Evolutionary conservation across 2,329 filamentous ascomycete species (phyloP).

Genomic region (Helicocarpus griseus): DNA sequence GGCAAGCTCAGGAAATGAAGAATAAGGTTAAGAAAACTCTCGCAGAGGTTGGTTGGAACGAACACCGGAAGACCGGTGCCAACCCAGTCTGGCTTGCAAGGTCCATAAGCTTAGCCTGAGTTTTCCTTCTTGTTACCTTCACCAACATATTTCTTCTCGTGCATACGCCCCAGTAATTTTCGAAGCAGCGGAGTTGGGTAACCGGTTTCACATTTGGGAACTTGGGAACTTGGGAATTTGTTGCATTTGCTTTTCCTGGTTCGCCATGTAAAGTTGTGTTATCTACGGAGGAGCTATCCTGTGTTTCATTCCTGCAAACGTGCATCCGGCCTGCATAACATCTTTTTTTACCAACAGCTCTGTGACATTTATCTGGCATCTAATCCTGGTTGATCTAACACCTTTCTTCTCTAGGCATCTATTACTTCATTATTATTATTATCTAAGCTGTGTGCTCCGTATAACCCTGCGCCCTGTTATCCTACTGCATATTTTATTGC

Average conservation of each 20-base stretch:
- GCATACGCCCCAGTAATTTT: background rate
- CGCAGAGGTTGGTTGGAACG: conserved; percentile 51
- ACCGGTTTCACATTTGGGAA: background rate
- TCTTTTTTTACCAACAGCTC: background rate
- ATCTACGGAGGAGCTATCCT: background rate
- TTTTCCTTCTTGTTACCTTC: background rate
- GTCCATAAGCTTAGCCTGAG: conserved; percentile 3
- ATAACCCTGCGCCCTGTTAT: background rate
- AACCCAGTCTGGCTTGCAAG: conserved; percentile 17
- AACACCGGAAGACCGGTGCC: conserved; percentile 16
- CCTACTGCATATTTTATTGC: background rate
- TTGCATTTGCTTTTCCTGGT: background rate
- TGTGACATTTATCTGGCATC: background rate
- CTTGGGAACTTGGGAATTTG: too few relatives aligned
- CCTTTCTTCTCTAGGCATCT: background rate
- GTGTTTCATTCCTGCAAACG: background rate
- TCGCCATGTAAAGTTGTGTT: background rate
- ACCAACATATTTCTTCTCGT: background rate
- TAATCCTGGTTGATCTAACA: background rate
- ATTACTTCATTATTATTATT: background rate
- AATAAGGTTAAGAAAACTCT: conserved; percentile 41
- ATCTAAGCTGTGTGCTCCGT: background rate
- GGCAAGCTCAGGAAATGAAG: conserved; percentile 22
- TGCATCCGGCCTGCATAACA: background rate
- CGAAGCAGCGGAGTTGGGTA: background rate